These are phyloP conservation scores for Rubroboletus pulcherrimus DNA, from an alignment of 768 basidiomycete species.

Conservation along the genomic window DNA sequence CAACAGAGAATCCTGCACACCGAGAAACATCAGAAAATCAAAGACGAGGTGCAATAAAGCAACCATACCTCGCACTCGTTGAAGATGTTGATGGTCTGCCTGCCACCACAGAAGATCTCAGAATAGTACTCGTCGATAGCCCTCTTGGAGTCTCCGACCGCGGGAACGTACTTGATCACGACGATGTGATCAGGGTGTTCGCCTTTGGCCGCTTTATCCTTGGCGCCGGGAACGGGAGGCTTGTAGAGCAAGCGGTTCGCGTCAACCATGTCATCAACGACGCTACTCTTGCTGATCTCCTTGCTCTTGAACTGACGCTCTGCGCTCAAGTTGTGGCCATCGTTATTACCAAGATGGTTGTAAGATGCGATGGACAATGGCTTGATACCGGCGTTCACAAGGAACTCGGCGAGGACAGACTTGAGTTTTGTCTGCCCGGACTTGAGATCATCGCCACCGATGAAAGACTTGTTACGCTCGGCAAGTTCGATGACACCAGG, in stretches of 20 bases:
- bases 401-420: constrained; percentile 94
- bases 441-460: constrained; percentile 97
- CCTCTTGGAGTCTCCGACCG: constrained; percentile 95
- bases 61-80: constrained; percentile 89
- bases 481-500: constrained; percentile 92
- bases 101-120: constrained; percentile 95
- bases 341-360: constrained; percentile 99
- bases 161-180: constrained; percentile 95
- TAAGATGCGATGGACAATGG: constrained; percentile 95
- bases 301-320: constrained; percentile 96
- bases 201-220: constrained; percentile 67
- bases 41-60: rapidly evolving
- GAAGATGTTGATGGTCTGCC: constrained; percentile 94
- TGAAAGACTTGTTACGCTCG: constrained; percentile 85
- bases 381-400: constrained; percentile 98
- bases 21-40: not conserved
- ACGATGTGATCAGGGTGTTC: constrained; percentile 98
- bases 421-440: constrained; percentile 98
- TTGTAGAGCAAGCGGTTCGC: constrained; percentile 89
- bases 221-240: constrained; percentile 57
- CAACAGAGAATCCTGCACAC: constrained; percentile 78
- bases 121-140: constrained; percentile 99
- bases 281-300: constrained; percentile 96
- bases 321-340: constrained; percentile 87
- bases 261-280: constrained; percentile 97